A percentile compares a stretch with the other conserved stretches of the same genome.
These are phyloP conservation scores for Aspergillus puulaauensis DNA, from an alignment of 2,329 filamentous ascomycete species.

Conservation along the genomic window DNA sequence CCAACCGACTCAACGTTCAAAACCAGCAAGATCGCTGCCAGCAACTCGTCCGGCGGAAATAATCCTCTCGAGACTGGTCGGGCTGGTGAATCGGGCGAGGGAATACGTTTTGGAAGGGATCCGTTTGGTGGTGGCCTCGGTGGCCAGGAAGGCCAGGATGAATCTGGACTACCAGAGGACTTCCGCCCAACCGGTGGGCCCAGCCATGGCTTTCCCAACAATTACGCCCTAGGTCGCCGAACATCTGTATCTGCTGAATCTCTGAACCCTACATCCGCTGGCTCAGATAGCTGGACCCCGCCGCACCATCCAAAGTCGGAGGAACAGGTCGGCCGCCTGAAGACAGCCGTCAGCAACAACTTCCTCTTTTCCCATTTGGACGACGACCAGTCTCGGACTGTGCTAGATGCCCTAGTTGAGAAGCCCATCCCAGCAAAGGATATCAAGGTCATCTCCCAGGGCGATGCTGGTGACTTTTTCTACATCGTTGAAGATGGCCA, in stretches of 20 bases:
- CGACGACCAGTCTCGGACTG: conserved; percentile 84
- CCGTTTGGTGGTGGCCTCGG: conserved; percentile 31
- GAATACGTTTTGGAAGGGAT: conserved; percentile 34
- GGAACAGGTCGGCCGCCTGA: conserved; percentile 78
- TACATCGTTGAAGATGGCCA: conserved; percentile 90
- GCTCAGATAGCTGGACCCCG: conserved; percentile 85
- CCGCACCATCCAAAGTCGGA: conserved; percentile 79
- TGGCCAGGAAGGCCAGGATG: conserved; percentile 21
- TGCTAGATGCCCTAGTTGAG: conserved; percentile 87
- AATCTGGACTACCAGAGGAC: conserved; percentile 20
- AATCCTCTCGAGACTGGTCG: conserved; percentile 44
- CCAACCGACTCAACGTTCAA: conserved; percentile 67
- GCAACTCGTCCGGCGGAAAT: conserved; percentile 30
- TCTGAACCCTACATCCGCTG: conserved; percentile 80
- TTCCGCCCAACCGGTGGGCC: conserved; percentile 27
- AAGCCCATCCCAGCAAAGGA: conserved; percentile 93
- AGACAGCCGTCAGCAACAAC: conserved; percentile 79
- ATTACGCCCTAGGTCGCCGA: conserved; percentile 90
- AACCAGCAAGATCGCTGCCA: conserved; percentile 32
- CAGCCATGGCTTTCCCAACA: conserved; percentile 64
- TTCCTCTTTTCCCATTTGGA: conserved; percentile 94
- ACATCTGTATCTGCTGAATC: conserved; percentile 97
- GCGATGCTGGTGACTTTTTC: conserved; percentile 95
- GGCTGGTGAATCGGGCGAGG: conserved; percentile 21
- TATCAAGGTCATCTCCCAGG: conserved; percentile 88